Evolutionary conservation across 768 basidiomycete species (phyloP), one percentile per base, ranked within the genome.

Genomic region (Tubosaeta sp.): DNA sequence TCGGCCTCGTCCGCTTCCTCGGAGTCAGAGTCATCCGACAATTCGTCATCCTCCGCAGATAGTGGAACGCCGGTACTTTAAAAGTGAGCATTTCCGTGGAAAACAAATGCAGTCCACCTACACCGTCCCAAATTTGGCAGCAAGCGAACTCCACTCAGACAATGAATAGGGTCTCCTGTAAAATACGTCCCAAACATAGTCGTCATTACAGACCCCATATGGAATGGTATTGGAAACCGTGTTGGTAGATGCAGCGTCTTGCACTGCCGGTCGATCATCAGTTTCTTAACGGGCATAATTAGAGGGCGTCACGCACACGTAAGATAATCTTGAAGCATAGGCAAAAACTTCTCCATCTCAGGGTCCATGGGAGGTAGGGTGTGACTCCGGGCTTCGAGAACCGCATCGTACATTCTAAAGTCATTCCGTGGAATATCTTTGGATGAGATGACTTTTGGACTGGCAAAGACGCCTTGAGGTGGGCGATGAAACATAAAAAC

Each of bases 161-260:
- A 81, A 65, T 11, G 81, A 76, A 17, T 76, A 75, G 0, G 84
- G 83, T 22, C 83, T 75, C 56, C 85, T 86, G 59, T 88, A 90
- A 62, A 90, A 91, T 19, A 91, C 80, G 60, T 91, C 89, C 82
- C 85, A 91, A 22, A 91, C 89, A 57, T 88, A 91, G 59, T 90
- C 89, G 26, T 76, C 76, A 5, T 65, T n/a, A 51, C 59, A 19
- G 13, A 35, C 1, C 6, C 14, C 32, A 39, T 51, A 17, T 12
- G 41, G 13, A 27, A 34, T 31, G 33, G 41, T 10, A 19, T 22
- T 46, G n/a, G 53, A n/a, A 26, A 54, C 31, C 32, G 48, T 37
- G 39, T 33, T 46, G 22, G 61, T 46, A 37, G 58, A 53, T 10
- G 56, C n/a, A 6, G 60, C 51, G 1, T 68, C 65, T 42, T 64